Evolutionary conservation across 1,284 basidiomycete genomes (phyloP).

Genomic region (Moniliophthora roreri): DNA sequence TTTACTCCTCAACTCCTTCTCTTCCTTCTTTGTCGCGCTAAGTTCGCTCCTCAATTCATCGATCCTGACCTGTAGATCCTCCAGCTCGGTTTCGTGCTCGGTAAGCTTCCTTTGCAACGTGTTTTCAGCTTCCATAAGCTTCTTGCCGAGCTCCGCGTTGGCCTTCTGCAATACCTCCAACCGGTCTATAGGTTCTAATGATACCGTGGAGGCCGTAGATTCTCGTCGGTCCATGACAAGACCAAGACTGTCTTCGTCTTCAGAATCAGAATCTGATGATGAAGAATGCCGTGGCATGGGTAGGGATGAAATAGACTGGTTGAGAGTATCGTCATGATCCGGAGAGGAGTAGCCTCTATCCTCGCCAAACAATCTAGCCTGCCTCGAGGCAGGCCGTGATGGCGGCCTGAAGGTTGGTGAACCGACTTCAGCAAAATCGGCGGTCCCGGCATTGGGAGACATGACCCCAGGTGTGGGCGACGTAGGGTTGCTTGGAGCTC

Average conservation of each 20-base stretch:
- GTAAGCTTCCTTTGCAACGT: slow-evolving; percentile 62
- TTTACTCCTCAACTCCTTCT: slow-evolving; percentile 84
- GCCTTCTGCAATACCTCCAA: slow-evolving; percentile 68
- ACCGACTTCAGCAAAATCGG: slow-evolving; percentile 22
- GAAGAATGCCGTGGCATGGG: slow-evolving; percentile 30
- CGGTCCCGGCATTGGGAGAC: not conserved
- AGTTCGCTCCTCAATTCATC: slow-evolving; percentile 78
- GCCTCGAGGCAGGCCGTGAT: slow-evolving; percentile 44
- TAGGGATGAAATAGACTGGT: slow-evolving; percentile 32
- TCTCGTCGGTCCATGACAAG: slow-evolving; percentile 56
- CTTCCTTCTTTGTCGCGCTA: slow-evolving; percentile 75
- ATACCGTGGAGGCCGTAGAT: slow-evolving; percentile 55
- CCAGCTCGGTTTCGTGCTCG: slow-evolving; percentile 77
- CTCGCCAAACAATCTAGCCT: slow-evolving; percentile 47
- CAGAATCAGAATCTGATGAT: slow-evolving; percentile 24
- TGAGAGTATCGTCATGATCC: slow-evolving; percentile 32
- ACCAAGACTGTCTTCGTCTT: slow-evolving; percentile 54
- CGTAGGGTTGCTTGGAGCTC: slow-evolving; percentile 67
- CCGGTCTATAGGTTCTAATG: slow-evolving; percentile 63
- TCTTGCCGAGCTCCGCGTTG: slow-evolving; percentile 72
- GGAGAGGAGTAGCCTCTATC: slow-evolving; percentile 36
- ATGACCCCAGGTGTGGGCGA: slow-evolving; percentile 37
- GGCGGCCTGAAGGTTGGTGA: slow-evolving; percentile 40
- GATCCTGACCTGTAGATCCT: slow-evolving; percentile 69
- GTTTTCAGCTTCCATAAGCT: slow-evolving; percentile 71